A percentile compares a stretch with the other conserved stretches of the same genome.
These are phyloP conservation scores for Neofusicoccum parvum DNA, from an alignment of 2,329 filamentous ascomycete species.

Conservation along the genomic window DNA sequence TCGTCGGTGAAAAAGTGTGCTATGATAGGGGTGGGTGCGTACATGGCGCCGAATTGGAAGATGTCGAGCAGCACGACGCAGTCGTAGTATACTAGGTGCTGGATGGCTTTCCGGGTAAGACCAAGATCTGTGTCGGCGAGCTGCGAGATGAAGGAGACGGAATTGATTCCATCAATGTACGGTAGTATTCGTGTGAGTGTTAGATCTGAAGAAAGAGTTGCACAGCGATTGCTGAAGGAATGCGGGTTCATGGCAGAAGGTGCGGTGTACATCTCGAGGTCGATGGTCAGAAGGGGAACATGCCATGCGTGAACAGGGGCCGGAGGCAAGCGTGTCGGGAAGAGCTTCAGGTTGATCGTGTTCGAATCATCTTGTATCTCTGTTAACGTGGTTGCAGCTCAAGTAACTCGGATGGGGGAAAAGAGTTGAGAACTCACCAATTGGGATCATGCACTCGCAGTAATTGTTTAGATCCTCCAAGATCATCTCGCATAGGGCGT, in stretches of 20 bases:
- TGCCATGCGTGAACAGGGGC: slow-evolving; percentile 83
- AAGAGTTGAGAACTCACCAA: slow-evolving; percentile 60
- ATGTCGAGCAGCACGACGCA: slow-evolving; percentile 89
- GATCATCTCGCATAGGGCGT: slow-evolving; percentile 78
- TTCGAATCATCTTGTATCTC: slow-evolving; percentile 76
- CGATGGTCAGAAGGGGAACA: slow-evolving; percentile 75
- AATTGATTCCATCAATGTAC: slow-evolving; percentile 87
- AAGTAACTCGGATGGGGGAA: neutral
- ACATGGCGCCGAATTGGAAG: slow-evolving; percentile 91
- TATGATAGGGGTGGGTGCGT: slow-evolving; percentile 79
- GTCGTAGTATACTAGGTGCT: slow-evolving; percentile 91
- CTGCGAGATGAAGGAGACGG: slow-evolving; percentile 82
- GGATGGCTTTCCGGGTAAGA: slow-evolving; percentile 81
- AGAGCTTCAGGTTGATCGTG: slow-evolving; percentile 94
- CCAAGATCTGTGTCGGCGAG: slow-evolving; percentile 84
- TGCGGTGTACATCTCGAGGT: slow-evolving; percentile 29
- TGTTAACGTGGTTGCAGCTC: neutral
- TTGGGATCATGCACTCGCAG: slow-evolving; percentile 97
- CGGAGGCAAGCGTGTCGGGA: slow-evolving; percentile 77
- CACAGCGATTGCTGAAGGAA: slow-evolving; percentile 33
- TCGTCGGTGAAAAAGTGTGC: slow-evolving; percentile 76
- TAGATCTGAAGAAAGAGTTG: slow-evolving; percentile 67
- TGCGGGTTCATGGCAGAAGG: slow-evolving; percentile 8
- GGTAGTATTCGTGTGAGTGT: slow-evolving; percentile 78
- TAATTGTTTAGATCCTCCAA: slow-evolving; percentile 96